Base-by-base conservation (phyloP, 169 alveolate species). In the Plasmodium gonderi region DNA sequence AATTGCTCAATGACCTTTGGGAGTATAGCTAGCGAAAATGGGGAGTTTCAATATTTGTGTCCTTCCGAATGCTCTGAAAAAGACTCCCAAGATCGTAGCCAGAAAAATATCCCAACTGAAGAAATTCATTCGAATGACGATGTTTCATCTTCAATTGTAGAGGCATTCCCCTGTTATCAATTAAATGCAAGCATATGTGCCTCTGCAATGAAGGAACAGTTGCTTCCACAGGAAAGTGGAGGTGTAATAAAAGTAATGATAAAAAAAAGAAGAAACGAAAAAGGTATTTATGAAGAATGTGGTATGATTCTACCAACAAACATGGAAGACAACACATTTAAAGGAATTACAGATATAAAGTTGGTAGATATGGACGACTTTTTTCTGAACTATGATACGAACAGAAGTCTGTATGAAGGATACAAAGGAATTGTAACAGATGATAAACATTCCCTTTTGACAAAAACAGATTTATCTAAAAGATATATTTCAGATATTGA, bases 361-460 rank as follows among this genome's bases (percentile, higher is more conserved):
- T 45, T 87, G 51, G 79, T 87, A 23, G 93, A 87, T 67, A 87
- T 64, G 89, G 93, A 87, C 79, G 93, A 87, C 45, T 87, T 87
- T 44, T 87, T 87, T 67, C 23, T 42, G 31, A 87, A 87, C 47
- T 87, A 38, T 87, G 89, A 87, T 9, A 11, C 20, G 31, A 87
- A 87, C 67, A 75, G 47, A 51, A 83, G 68, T 38, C 5, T 87
- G n/a, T 87, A 87, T 47, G 29, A 42, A 77, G 93, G 93, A 4
- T 87, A 87, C 47, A 87, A 60, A 87, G 93, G 93, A 6, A 79
- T 87, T 17, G 93, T 87, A 65, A 76, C 93, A n/a, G 93, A 87
- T 54, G 93, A 87, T 54, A 87, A 76, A 38, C 93, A 87, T 64
- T 49, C 93, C 2, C 47, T 87, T 26, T 38, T 87, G 47, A 60